A percentile compares a stretch with the other conserved stretches of the same genome.
These are phyloP conservation scores for Plasmodium vivax DNA, from an alignment of 169 alveolate species.

Conservation along the genomic window DNA sequence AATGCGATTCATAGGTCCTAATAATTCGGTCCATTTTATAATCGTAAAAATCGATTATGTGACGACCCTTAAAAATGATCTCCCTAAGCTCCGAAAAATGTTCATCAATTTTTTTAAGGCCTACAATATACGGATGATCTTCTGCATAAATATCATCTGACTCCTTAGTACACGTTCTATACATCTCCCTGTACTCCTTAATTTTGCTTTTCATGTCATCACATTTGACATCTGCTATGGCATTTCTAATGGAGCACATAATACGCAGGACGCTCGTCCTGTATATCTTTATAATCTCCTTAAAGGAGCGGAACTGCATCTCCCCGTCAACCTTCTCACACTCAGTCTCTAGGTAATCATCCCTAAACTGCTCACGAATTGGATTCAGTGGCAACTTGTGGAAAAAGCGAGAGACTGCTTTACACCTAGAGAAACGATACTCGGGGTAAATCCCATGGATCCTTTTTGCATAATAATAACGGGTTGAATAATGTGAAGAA, in stretches of 20 bases:
- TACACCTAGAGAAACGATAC: constrained; percentile 4
- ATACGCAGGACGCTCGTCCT: neutral
- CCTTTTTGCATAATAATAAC: constrained; percentile 1
- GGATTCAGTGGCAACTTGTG: neutral
- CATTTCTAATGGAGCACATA: neutral
- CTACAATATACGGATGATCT: neutral
- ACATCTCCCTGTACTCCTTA: neutral
- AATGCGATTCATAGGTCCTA: neutral
- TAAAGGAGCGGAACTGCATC: neutral
- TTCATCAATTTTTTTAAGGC: neutral
- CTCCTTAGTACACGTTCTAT: neutral
- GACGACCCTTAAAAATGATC: neutral
- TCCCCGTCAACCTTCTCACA: neutral
- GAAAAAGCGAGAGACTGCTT: neutral
- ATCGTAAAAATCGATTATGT: neutral
- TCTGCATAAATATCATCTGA: neutral
- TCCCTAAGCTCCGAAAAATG: neutral
- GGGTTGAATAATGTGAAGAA: neutral
- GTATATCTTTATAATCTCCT: neutral
- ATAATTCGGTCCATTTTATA: constrained; percentile 8
- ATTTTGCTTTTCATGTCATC: neutral
- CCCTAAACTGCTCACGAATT: neutral
- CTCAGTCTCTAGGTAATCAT: neutral
- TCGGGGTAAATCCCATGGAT: neutral
- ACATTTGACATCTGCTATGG: too few species aligned